Conservation (phyloP, 345 rosid genomes). For the Leavenworthia alabamica region DNA sequence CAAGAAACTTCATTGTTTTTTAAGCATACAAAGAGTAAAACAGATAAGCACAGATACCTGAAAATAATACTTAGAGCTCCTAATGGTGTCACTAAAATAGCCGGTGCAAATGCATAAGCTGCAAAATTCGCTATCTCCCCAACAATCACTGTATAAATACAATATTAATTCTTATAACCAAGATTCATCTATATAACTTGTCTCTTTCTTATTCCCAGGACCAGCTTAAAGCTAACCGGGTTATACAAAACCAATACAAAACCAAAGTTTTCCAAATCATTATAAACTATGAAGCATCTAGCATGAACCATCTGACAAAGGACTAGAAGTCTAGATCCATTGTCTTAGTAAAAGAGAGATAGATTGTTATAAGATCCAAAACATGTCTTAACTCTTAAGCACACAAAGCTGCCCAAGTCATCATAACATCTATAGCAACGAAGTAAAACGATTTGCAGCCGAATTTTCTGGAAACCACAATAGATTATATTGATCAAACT, state of each 20-base stretch:
- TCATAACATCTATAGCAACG: background rate
- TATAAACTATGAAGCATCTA: background rate
- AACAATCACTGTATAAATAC: conserved; percentile 62
- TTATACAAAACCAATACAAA: too few species aligned
- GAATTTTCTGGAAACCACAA: too few species aligned
- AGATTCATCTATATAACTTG: too few species aligned
- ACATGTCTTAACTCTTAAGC: background rate
- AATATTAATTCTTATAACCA: too few species aligned
- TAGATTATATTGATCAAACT: too few species aligned
- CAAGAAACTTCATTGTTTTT: background rate
- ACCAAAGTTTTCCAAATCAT: background rate
- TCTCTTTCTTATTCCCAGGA: too few species aligned
- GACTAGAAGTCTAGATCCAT: too few species aligned
- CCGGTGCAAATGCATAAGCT: conserved; percentile 94
- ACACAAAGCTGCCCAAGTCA: too few species aligned
- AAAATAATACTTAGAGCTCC: conserved; percentile 95
- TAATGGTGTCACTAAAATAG: conserved; percentile 93
- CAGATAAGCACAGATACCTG: conserved; percentile 45
- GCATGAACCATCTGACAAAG: too few species aligned
- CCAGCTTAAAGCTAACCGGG: too few species aligned
- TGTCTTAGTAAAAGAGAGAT: too few species aligned
- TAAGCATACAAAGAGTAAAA: background rate
- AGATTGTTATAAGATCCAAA: background rate
- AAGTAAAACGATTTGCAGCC: too few species aligned
- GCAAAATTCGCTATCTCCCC: conserved; percentile 96